These are phyloP conservation scores for Fraxinus paxiana DNA, from an alignment of 305 asterid genomes.

Conservation along the genomic window DNA sequence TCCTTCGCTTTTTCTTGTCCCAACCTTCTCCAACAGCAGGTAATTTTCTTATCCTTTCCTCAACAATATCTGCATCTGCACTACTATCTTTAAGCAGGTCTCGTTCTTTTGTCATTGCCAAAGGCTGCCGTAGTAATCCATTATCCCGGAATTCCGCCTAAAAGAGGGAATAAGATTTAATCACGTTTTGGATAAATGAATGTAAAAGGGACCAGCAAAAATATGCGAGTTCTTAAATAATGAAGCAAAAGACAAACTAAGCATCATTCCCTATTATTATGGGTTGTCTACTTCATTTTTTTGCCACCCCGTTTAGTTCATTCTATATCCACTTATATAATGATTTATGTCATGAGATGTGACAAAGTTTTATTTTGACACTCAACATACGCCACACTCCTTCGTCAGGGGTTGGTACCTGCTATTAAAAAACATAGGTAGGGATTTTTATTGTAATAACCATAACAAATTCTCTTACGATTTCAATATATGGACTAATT, in stretches of 20 bases:
- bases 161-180: slow-evolving; percentile 15
- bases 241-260: not conserved
- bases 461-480: not conserved
- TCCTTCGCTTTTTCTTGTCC: slow-evolving; percentile 94
- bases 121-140: slow-evolving; percentile 56
- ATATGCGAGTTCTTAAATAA: not conserved
- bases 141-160: slow-evolving; percentile 77
- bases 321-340: not conserved
- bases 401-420: not conserved
- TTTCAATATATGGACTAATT: not conserved
- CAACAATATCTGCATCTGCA: slow-evolving; percentile 34
- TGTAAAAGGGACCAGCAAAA: not conserved
- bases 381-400: not conserved
- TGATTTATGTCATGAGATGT: not conserved
- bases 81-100: slow-evolving; percentile 54
- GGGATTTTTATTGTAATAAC: not conserved
- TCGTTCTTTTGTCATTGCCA: slow-evolving; percentile 58
- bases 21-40: slow-evolving; percentile 92
- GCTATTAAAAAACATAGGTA: not conserved
- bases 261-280: not conserved
- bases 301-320: not conserved
- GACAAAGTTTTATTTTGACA: not conserved
- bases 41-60: slow-evolving; percentile 29
- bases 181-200: not conserved
- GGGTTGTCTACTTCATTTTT: not conserved